Evolutionary conservation across 1,139 yeast species (phyloP), one percentile per base, ranked within the genome.

Genomic region (Protomyces pachydermus): DNA sequence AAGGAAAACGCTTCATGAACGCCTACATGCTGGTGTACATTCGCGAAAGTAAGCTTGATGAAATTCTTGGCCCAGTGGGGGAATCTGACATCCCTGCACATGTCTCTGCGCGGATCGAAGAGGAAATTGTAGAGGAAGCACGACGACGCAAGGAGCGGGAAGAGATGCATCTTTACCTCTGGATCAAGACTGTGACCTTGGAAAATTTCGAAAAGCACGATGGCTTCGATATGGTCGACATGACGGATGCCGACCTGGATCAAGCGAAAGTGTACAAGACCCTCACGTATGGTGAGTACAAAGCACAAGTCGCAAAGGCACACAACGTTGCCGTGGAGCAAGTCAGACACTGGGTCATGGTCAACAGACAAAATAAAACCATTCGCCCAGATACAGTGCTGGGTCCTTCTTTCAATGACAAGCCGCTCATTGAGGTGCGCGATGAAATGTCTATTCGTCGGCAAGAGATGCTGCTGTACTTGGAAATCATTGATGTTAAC

Each of bases 11-110:
- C 63, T 93, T 89, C 56, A 91, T 97, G 0, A 89, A 95, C 60
- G 98, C 98, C 2, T 93, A 93, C 73, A 93, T 93, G 99, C 82
- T 93, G 77, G 98, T 93, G 2, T 93, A 93, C 73, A 83, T 91
- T 68, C 82, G 96, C 63, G 86, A 88, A 72, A 77, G 82, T 6
- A 82, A 82, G 50, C 76, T 85, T 56, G 79, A 79, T 2, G 81
- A 80, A 9, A 80, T 91, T 20, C 79, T 93, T 66, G 85, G 85
- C 6, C 82, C 81, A 0, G 81, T 81, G 10, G 77, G 79, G 23
- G 86, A 84, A 18, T 77, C 75, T 3, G 84, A 82, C 65, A 83
- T 88, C 46, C 97, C 98, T 3, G 71, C 74, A 2, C 88, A 88
- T 72, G 84, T 93, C 48, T 83, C 89, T 0, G 77, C 80, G 37